Conservation (phyloP, 1,284 basidiomycete species). For the Ceratobasidium sp. region DNA sequence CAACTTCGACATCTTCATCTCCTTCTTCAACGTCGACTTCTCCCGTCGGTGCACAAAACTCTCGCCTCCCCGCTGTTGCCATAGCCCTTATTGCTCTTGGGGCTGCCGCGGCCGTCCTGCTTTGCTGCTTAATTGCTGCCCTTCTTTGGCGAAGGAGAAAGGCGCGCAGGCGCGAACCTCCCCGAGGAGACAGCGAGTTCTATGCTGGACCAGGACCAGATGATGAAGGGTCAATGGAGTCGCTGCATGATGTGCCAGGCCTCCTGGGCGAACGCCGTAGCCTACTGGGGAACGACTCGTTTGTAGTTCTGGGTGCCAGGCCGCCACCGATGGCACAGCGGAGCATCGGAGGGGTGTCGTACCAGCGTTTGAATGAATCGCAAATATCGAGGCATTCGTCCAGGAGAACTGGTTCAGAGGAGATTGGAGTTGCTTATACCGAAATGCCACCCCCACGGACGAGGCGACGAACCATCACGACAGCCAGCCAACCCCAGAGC, state of each 20-base stretch:
- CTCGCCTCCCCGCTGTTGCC: conserved; percentile 13
- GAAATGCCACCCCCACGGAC: conserved; percentile 19
- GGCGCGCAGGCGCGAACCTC: conserved; percentile 18
- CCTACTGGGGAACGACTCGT: conserved; percentile 33
- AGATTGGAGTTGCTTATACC: conserved; percentile 35
- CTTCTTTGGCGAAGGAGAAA: conserved; percentile 27
- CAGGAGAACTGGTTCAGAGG: conserved; percentile 14
- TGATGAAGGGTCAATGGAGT: conserved; percentile 12
- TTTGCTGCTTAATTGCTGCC: conserved; percentile 24
- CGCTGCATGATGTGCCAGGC: conserved; percentile 17
- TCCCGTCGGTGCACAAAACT: not conserved
- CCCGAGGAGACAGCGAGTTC: conserved; percentile 34
- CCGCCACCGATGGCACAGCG: conserved; percentile 22
- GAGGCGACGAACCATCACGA: conserved; percentile 19
- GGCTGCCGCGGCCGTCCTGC: conserved; percentile 4
- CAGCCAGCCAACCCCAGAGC: conserved; percentile 15
- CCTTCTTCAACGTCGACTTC: conserved; percentile 9
- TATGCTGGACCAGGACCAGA: conserved; percentile 18
- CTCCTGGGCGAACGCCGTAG: conserved; percentile 20
- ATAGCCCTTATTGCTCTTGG: conserved; percentile 27
- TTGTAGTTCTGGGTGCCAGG: conserved; percentile 12
- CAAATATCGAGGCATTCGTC: conserved; percentile 12
- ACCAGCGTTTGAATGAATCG: conserved; percentile 23
- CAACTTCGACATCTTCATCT: conserved; percentile 4
- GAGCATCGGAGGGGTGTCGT: conserved; percentile 26